These are phyloP conservation scores for Trametes punicea DNA, from an alignment of 768 basidiomycete species.

Conservation along the genomic window DNA sequence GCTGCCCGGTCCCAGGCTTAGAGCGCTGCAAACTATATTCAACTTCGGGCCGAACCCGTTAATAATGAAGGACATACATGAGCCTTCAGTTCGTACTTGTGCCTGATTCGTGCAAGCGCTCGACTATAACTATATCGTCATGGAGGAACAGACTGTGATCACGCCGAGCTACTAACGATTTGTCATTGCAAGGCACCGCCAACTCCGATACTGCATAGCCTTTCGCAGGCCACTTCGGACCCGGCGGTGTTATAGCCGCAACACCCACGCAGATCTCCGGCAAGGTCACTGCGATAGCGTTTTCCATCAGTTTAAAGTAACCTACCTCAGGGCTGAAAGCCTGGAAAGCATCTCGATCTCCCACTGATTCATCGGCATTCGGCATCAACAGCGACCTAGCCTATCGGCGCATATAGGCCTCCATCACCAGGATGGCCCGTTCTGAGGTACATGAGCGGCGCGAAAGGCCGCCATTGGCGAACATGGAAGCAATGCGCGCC, in stretches of 20 bases:
- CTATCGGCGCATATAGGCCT: background rate
- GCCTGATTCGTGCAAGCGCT: no score
- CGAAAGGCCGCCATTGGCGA: constrained; percentile 4
- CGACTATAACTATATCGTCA: no score
- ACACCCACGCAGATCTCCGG: background rate
- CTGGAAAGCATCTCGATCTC: background rate
- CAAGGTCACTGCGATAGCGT: background rate
- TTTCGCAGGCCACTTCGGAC: background rate
- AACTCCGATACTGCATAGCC: background rate
- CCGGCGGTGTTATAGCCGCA: background rate
- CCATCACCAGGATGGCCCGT: background rate
- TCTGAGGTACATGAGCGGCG: constrained; percentile 3
- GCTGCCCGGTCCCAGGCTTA: no score
- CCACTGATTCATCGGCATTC: background rate
- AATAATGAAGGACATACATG: no score
- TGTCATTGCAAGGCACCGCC: background rate
- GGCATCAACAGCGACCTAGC: background rate
- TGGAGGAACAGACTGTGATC: background rate
- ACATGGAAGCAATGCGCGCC: background rate
- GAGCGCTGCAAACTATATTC: no score
- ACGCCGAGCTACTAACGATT: background rate
- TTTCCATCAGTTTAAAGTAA: background rate
- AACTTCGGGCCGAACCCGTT: no score
- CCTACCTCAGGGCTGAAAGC: background rate
- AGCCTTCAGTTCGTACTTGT: no score